Evolutionary conservation across 2,329 filamentous ascomycete species (phyloP), one percentile per base, ranked within the genome.

Genomic region (Cordyceps pruinosa): DNA sequence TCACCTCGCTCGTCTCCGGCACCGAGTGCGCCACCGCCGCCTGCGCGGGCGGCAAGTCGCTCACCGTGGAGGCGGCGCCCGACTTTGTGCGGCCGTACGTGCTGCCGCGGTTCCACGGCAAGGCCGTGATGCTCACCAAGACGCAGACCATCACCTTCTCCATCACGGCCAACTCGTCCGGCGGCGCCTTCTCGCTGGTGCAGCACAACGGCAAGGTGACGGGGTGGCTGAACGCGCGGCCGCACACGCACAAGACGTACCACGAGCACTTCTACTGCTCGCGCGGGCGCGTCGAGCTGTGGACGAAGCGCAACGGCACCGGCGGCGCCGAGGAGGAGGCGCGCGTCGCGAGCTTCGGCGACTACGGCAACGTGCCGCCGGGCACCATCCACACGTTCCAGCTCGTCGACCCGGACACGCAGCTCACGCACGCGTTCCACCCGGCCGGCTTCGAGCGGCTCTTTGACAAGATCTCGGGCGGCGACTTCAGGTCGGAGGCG

Each of bases 251-350:
- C 26, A 56, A 46, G 4, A 30, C 42, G 3, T 42, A 37, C 1
- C 62, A 65, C 42, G 62, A 65, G 58, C 63, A 65, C 28, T 61
- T 65, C 17, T 65, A 63, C 59, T 63, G 61, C 47, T 56, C 59
- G 25, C 59, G 59, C 4, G 63, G 62, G 12, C 57, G 62, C 15
- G 52, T 58, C 13, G 58, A 64, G 52, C 62, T 65, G n/a, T 65
- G 63, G 62, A 58, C 51, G 5, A 54, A 61, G 48, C 62, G 59
- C 55, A 61, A 65, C 28, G 39, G 6, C 3, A 60, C 60, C 1
- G 51, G 58, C 1, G 53, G 39, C 9, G 53, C 57, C 3, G 57
- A 56, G n/a, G 60, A 65, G 6, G 61, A 65, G 53, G 62, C 62
- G 5, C 60, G 62, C 2, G 59, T 64, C 1, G 60, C 44, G n/a